Conservation (phyloP, 768 basidiomycete species). For the Leccinum fibrillosum region DNA sequence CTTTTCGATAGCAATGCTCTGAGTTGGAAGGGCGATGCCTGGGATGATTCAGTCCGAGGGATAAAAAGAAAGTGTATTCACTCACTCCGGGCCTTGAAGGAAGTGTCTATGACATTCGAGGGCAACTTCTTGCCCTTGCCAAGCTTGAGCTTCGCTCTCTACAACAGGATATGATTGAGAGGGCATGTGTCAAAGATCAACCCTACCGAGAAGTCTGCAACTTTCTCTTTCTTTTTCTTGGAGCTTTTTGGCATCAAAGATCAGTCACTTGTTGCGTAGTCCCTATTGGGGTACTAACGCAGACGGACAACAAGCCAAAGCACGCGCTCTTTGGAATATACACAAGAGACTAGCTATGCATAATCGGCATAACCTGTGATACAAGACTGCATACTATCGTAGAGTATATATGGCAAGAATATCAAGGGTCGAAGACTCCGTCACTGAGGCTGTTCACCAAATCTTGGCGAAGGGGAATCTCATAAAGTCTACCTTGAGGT, state of each 20-base stretch:
- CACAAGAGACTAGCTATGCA: not conserved
- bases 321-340: too few species aligned
- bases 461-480: conserved; percentile 28
- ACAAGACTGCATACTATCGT: not conserved
- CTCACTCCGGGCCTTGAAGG: conserved; percentile 92
- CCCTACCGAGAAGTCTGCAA: conserved; percentile 79
- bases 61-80: conserved; percentile 7
- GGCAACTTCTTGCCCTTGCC: conserved; percentile 88
- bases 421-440: not conserved
- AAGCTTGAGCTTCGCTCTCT: conserved; percentile 97
- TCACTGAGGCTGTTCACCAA: conserved; percentile 23
- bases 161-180: conserved; percentile 2
- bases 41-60: conserved; percentile 7
- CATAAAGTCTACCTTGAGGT: conserved; percentile 78
- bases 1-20: conserved; percentile 66
- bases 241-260: conserved; percentile 74
- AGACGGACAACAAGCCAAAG: not conserved
- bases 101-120: conserved; percentile 88
- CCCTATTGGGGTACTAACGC: conserved; percentile 6
- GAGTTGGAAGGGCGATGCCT: conserved; percentile 86
- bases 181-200: not conserved
- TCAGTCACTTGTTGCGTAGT: not conserved
- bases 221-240: conserved; percentile 85
- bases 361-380: not conserved
- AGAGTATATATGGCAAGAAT: conserved; percentile 5